These are phyloP conservation scores for Carnegiea gigantea DNA, from an alignment of 179 eudicot genomes.

Conservation along the genomic window DNA sequence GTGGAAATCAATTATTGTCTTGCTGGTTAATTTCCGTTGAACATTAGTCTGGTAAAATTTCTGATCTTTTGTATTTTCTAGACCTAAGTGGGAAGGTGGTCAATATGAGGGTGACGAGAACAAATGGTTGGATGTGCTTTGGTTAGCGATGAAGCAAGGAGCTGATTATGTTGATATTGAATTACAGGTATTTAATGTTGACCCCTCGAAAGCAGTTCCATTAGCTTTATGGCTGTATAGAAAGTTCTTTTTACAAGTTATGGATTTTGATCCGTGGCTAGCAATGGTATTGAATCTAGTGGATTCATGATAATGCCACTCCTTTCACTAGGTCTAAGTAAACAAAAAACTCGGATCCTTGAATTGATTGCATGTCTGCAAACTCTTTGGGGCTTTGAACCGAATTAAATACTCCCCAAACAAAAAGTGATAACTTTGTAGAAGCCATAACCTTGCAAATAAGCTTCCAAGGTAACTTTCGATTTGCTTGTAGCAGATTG, in stretches of 20 bases:
- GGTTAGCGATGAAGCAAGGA: constrained; percentile 29
- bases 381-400: not conserved
- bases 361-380: not conserved
- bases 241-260: not conserved
- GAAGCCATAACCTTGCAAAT: no score
- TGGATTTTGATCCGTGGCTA: not conserved
- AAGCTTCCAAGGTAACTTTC: no score
- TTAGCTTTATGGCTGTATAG: not conserved
- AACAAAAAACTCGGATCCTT: not conserved
- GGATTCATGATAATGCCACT: not conserved
- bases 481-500: no score
- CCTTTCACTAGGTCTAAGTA: not conserved
- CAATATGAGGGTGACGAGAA: constrained; percentile 30
- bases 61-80: constrained; percentile 9
- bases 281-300: not conserved
- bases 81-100: constrained; percentile 41
- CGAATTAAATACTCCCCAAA: no score
- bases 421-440: no score
- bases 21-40: not conserved
- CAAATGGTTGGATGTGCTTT: constrained; percentile 27
- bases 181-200: constrained; percentile 23
- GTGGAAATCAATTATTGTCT: not conserved
- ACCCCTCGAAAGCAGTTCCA: not conserved
- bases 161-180: constrained; percentile 34
- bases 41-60: not conserved